phyloP scores from a whole-genome alignment of 1,139 yeast genomes.

The Tardiomyces depauwii region DNA sequence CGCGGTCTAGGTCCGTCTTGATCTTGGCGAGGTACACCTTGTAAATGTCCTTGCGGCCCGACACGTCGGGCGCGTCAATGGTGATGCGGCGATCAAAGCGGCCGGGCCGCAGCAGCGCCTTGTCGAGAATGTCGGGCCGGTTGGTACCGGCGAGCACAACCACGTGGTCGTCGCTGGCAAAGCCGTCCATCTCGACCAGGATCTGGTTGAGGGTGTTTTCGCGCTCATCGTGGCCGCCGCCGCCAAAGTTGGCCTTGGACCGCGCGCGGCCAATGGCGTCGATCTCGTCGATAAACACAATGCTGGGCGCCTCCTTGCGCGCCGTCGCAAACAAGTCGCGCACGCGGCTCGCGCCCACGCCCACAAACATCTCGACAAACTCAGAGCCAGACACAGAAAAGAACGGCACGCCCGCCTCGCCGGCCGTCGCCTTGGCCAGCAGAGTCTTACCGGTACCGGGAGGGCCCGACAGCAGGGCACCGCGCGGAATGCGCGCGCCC shows the following conservation, averaged over 20 bases:
- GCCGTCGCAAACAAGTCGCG: slow-evolving; percentile 91
- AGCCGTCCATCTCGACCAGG: slow-evolving; percentile 97
- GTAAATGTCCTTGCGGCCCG: slow-evolving; percentile 87
- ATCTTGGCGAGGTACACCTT: slow-evolving; percentile 70
- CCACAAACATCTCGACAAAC: slow-evolving; percentile 97
- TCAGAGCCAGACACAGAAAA: slow-evolving; percentile 96
- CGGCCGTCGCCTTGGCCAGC: slow-evolving; percentile 97
- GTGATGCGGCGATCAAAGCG: slow-evolving; percentile 91
- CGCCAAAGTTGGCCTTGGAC: slow-evolving; percentile 63
- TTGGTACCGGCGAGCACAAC: slow-evolving; percentile 97
- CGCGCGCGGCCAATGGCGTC: slow-evolving; percentile 97
- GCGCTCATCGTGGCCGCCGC: slow-evolving; percentile 82
- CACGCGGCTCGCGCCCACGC: slow-evolving; percentile 97
- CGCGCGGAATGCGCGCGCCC: slow-evolving; percentile 96
- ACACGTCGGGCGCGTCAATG: slow-evolving; percentile 85
- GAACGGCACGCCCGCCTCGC: slow-evolving; percentile 97
- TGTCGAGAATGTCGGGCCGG: slow-evolving; percentile 85
- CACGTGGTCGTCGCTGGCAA: slow-evolving; percentile 79
- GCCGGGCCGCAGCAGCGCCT: slow-evolving; percentile 92
- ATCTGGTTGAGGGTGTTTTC: slow-evolving; percentile 93
- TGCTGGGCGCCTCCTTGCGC: slow-evolving; percentile 84
- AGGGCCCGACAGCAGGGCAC: slow-evolving; percentile 96
- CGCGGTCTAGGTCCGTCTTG: slow-evolving; percentile 38
- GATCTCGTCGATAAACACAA: slow-evolving; percentile 91
- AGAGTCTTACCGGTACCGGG: slow-evolving; percentile 99